Conservation (phyloP, 208 protist species). For the Leishmania braziliensis region DNA sequence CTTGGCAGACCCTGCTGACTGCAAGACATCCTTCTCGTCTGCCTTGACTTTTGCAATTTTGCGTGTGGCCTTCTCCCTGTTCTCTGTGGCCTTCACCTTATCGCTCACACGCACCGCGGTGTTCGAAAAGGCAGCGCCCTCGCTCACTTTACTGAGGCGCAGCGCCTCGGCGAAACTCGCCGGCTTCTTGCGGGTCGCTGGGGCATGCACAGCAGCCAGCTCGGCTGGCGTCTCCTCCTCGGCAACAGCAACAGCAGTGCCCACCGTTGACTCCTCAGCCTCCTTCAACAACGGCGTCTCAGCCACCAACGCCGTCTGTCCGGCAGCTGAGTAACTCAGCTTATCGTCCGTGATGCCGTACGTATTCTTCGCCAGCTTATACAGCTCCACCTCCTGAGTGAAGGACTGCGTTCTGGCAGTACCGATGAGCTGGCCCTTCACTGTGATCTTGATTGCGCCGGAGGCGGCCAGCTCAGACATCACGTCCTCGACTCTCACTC, state of each 20-base stretch:
- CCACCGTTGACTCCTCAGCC: background rate
- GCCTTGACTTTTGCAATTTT: conserved; percentile 9
- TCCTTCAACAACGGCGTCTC: conserved; percentile 15
- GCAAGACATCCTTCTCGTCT: conserved; percentile 15
- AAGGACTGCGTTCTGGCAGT: conserved; percentile 35
- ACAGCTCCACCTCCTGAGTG: conserved; percentile 66
- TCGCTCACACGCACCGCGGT: conserved; percentile 22
- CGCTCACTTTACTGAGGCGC: conserved; percentile 32
- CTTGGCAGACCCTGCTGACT: conserved; percentile 1
- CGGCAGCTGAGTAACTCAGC: conserved; percentile 28
- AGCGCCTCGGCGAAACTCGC: conserved; percentile 58
- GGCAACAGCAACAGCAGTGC: background rate
- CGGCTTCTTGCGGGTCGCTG: conserved; percentile 34
- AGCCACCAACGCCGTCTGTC: conserved; percentile 3
- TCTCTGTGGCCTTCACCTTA: conserved; percentile 8
- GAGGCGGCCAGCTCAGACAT: conserved; percentile 25
- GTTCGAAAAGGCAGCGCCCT: conserved; percentile 23
- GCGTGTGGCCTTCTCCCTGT: conserved; percentile 27
- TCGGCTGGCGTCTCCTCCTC: background rate
- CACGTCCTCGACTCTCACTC: conserved; percentile 44
- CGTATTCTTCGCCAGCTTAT: conserved; percentile 43
- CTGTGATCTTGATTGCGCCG: conserved; percentile 42
- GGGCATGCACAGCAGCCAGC: background rate
- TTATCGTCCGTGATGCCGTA: conserved; percentile 66
- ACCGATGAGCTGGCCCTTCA: conserved; percentile 39